Evolutionary conservation across 192 early-diverging fungal genomes (phyloP).

Genomic region (Coemansia sp.): DNA sequence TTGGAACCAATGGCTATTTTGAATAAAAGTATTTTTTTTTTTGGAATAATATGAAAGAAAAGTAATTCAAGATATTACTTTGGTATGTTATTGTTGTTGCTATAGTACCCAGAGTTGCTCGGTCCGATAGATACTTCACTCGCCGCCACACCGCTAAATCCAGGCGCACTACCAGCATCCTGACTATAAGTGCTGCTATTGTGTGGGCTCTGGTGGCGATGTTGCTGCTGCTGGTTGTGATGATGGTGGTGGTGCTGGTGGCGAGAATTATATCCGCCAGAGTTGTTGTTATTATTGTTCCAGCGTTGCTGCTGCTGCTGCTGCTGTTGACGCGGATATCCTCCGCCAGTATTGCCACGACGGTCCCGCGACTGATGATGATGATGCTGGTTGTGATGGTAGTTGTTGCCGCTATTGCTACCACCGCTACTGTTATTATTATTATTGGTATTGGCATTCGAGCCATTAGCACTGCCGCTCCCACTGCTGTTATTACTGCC

Average conservation of each 20-base stretch:
- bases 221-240: neutral
- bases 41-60: slow-evolving; percentile 2
- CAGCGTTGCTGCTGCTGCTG: slow-evolving; percentile 41
- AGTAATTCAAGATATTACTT: neutral
- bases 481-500: slow-evolving; percentile 25
- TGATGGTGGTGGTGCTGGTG: neutral
- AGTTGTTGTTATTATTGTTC: slow-evolving; percentile 24
- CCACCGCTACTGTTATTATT: neutral
- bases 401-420: slow-evolving; percentile 10
- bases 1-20: slow-evolving; percentile 41
- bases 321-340: slow-evolving; percentile 5
- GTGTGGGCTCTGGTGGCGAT: slow-evolving; percentile 20
- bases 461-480: slow-evolving; percentile 11
- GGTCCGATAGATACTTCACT: slow-evolving; percentile 15
- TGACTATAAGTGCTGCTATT: neutral
- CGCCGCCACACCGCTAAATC: neutral
- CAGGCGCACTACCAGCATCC: neutral
- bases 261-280: neutral
- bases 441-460: neutral
- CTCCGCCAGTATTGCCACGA: slow-evolving; percentile 18
- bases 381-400: slow-evolving; percentile 5
- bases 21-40: neutral
- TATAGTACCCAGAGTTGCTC: slow-evolving; percentile 1
- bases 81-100: neutral
- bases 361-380: slow-evolving; percentile 31